Base-by-base conservation (phyloP, 2,329 filamentous ascomycete genomes). In the Nemania abortiva region DNA sequence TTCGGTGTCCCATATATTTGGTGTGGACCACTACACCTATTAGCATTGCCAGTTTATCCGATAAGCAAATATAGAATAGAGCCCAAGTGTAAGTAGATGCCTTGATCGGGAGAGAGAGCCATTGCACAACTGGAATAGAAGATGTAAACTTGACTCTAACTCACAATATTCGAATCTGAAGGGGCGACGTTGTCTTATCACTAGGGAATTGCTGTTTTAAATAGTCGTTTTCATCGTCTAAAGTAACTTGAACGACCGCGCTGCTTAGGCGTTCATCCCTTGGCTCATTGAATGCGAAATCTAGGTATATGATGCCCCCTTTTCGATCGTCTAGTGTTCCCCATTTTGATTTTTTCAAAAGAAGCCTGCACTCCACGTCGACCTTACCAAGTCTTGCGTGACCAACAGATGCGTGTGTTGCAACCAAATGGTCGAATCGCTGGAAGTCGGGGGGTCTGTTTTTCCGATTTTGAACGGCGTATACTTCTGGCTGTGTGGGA, bases 261-360 rank as follows among this genome's bases (percentile, higher is more conserved):
- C 47, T 69, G 31, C 63, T 71, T 2, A 76, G 64, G 10, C 69
- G 70, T 37, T 71, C 73, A 9, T 69, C 68, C 1, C 45, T 42
- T 3, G 74, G 73, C 20, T 75, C 68, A 6, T 62, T 69, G 60
- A 77, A 76, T 13, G 61, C 56, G 5, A 77, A 42, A 27, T 76
- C 73, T 13, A 77, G 22, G 42, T 77, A 77, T 20, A 77, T 69
- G 20, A 76, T 69, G 10, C 74, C 75, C 1, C 68, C 75, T 10
- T 73, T 39, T 2, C 52, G 63, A 3, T 53, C 27, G 4, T 57
- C 61, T 5, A 76, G 54, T 18, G 74, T 66, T 6, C 75, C 75
- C 75, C 75, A 77, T 58, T 68, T 65, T 1, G 75, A 76, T 29
- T 74, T 73, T 27, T 67, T 66, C 45, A 76, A 76, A 13, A 73